Evolutionary conservation across 2,329 filamentous ascomycete species (phyloP).

Genomic region (Phoma herbarum): DNA sequence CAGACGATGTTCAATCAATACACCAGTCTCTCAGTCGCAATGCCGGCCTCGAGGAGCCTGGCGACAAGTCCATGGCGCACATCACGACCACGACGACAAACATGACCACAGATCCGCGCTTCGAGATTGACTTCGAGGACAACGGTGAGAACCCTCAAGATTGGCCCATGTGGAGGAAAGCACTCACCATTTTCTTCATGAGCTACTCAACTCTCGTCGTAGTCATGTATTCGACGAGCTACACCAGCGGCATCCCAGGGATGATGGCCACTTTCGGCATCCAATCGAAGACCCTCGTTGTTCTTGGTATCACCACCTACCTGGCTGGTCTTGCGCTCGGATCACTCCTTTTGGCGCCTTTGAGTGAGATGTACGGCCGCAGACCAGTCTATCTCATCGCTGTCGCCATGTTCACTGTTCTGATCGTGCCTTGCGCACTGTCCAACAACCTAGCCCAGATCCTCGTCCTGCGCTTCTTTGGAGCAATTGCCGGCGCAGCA

Average conservation of each 20-base stretch:
- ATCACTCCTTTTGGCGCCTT: conserved; percentile 75
- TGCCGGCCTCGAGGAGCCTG: conserved; percentile 40
- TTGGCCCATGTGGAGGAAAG: conserved; percentile 70
- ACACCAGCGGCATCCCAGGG: conserved; percentile 75
- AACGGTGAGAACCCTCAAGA: conserved; percentile 69
- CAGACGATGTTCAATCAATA: conserved; percentile 39
- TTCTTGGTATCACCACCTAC: conserved; percentile 81
- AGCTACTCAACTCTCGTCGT: conserved; percentile 64
- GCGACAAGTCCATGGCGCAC: conserved; percentile 35
- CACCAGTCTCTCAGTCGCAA: conserved; percentile 48
- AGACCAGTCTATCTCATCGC: conserved; percentile 73
- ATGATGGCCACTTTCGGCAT: conserved; percentile 73
- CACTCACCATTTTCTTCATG: conserved; percentile 63
- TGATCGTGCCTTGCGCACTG: conserved; percentile 76
- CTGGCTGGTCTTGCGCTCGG: conserved; percentile 77
- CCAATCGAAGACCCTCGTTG: conserved; percentile 66
- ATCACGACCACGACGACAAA: conserved; percentile 47
- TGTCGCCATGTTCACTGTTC: conserved; percentile 69
- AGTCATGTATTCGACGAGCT: conserved; percentile 75
- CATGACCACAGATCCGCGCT: conserved; percentile 62
- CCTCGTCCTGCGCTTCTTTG: conserved; percentile 77
- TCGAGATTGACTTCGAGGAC: conserved; percentile 76
- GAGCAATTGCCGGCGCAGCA: conserved; percentile 76
- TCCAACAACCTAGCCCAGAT: conserved; percentile 73
- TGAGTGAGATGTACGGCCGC: conserved; percentile 75